A percentile compares a stretch with the other conserved stretches of the same genome.
phyloP scores from a whole-genome alignment of 257 asterid species.

The Nicotiana obtusifolia region DNA sequence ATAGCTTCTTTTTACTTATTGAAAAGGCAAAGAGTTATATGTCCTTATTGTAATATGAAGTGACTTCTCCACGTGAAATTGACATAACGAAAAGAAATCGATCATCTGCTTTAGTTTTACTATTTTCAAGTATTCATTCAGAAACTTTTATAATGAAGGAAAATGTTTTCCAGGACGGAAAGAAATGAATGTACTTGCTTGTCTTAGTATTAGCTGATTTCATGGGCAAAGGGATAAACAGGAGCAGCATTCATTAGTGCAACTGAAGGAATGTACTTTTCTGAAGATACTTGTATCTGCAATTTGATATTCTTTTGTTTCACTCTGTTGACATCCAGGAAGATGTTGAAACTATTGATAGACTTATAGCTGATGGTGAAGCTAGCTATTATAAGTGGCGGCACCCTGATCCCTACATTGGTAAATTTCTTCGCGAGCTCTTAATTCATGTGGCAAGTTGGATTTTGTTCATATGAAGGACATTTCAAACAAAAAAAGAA shows the following conservation, averaged over 20 bases:
- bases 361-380: slow-evolving; percentile 67
- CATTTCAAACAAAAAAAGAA: too few relatives aligned
- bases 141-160: not conserved
- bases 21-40: too few relatives aligned
- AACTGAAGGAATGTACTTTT: not conserved
- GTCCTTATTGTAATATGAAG: not conserved
- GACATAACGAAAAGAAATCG: too few relatives aligned
- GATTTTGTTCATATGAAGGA: not conserved
- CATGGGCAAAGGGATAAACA: not conserved
- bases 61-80: not conserved
- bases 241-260: not conserved
- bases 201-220: not conserved
- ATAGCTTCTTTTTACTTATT: not conserved
- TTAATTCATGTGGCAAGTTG: not conserved
- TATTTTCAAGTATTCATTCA: too few relatives aligned
- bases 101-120: not conserved
- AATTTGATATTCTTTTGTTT: not conserved
- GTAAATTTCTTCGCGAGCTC: slow-evolving; percentile 30
- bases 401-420: slow-evolving; percentile 93
- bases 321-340: slow-evolving; percentile 40
- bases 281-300: not conserved
- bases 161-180: not conserved
- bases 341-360: slow-evolving; percentile 70
- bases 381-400: slow-evolving; percentile 61
- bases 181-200: not conserved